Conservation (phyloP, 352 stramenopile species). For the Phytophthora idaei region DNA sequence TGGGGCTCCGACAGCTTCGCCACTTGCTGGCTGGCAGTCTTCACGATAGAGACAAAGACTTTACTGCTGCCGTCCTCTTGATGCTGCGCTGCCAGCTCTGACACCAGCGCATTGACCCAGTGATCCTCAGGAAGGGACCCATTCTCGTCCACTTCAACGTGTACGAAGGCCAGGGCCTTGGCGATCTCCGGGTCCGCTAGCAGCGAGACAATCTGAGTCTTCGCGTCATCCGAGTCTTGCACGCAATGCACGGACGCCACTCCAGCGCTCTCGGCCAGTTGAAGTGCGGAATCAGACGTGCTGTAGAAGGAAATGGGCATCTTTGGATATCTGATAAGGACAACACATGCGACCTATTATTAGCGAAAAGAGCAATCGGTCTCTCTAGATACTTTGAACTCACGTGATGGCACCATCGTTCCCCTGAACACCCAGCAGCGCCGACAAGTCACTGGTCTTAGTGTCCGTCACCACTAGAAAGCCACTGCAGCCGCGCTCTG, state of each 20-base stretch:
- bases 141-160: slow-evolving; percentile 32
- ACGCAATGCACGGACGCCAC: slow-evolving; percentile 38
- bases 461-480: slow-evolving; percentile 51
- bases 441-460: slow-evolving; percentile 31
- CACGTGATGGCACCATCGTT: slow-evolving; percentile 33
- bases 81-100: slow-evolving; percentile 37
- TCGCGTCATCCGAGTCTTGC: slow-evolving; percentile 24
- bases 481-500: slow-evolving; percentile 54
- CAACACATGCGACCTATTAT: background rate
- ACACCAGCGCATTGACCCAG: slow-evolving; percentile 55
- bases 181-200: slow-evolving; percentile 32
- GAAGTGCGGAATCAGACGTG: slow-evolving; percentile 36
- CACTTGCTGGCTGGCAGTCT: slow-evolving; percentile 17
- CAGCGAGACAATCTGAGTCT: slow-evolving; percentile 36
- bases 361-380: background rate
- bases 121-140: slow-evolving; percentile 23
- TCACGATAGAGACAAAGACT: slow-evolving; percentile 58
- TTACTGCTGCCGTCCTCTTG: slow-evolving; percentile 35
- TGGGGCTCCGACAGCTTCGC: slow-evolving; percentile 28
- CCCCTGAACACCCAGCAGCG: slow-evolving; percentile 45
- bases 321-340: slow-evolving; percentile 53
- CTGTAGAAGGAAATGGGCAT: slow-evolving; percentile 71
- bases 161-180: slow-evolving; percentile 68
- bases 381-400: slow-evolving; percentile 13
- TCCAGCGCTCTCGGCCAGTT: slow-evolving; percentile 38